These are phyloP conservation scores for Lunularia cruciata DNA, from an alignment of 225 moss, liverwort and hornwort genomes.

Conservation along the genomic window DNA sequence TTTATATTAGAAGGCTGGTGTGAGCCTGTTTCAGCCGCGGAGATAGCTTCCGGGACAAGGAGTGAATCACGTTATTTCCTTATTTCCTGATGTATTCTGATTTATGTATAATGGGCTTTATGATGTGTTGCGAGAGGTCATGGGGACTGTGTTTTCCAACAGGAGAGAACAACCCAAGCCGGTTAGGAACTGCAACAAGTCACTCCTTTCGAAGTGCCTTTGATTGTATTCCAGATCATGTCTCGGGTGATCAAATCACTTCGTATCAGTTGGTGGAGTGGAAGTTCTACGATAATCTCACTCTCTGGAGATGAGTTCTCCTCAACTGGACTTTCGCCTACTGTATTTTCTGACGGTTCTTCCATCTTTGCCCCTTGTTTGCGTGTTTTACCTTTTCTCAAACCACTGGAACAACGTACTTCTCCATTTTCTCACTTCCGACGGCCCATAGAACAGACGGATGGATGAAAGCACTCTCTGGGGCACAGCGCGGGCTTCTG, in stretches of 20 bases:
- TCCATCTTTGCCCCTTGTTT: not conserved
- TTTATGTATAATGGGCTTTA: too few relatives aligned
- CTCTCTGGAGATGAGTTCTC: not conserved
- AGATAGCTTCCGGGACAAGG: too few relatives aligned
- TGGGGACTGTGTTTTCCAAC: too few relatives aligned
- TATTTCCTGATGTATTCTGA: too few relatives aligned
- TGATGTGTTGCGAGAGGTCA: too few relatives aligned
- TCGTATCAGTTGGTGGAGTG: slow-evolving; percentile 39
- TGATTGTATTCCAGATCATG: slow-evolving; percentile 40
- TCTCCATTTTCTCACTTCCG: slow-evolving; percentile 35
- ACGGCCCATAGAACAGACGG: slow-evolving; percentile 33
- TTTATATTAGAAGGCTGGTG: too few relatives aligned
- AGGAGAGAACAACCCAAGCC: slow-evolving; percentile 41
- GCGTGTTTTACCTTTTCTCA: slow-evolving; percentile 45
- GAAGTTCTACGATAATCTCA: not conserved
- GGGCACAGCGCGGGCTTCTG: slow-evolving; percentile 38
- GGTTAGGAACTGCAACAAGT: slow-evolving; percentile 41
- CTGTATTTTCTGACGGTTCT: not conserved
- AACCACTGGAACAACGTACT: slow-evolving; percentile 28
- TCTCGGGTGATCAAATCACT: slow-evolving; percentile 38
- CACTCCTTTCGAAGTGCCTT: slow-evolving; percentile 45
- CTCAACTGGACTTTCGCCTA: not conserved
- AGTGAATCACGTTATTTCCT: too few relatives aligned
- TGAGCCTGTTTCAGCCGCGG: too few relatives aligned
- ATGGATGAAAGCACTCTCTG: slow-evolving; percentile 13